These are phyloP conservation scores for Ilyonectria sp. DNA, from an alignment of 2,329 filamentous ascomycete genomes.

Conservation along the genomic window DNA sequence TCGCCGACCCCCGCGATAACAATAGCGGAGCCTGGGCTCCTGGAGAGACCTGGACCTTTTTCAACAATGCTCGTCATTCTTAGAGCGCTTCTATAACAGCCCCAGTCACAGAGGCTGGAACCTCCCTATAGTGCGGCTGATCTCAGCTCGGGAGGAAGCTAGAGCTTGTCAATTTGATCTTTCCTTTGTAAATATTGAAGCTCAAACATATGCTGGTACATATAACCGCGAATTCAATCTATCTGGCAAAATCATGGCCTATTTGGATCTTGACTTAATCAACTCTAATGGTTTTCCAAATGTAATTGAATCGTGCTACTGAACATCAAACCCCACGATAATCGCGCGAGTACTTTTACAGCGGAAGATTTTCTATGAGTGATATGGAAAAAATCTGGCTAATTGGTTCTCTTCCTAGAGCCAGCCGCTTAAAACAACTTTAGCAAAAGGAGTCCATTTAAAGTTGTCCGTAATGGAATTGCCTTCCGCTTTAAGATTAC, in stretches of 20 bases:
- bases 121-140: not conserved
- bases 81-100: not conserved
- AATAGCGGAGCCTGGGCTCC: constrained; percentile 40
- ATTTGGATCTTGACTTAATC: not conserved
- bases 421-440: no score
- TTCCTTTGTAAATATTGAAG: not conserved
- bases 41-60: constrained; percentile 46
- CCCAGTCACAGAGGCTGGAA: not conserved
- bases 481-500: no score
- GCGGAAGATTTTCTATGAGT: no score
- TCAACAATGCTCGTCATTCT: constrained; percentile 24
- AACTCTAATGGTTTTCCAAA: not conserved
- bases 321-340: not conserved
- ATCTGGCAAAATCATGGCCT: not conserved
- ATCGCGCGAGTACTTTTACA: no score
- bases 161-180: not conserved
- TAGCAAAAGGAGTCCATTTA: no score
- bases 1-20: constrained; percentile 37
- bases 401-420: no score
- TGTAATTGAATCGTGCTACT: not conserved
- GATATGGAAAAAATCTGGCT: no score
- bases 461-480: no score
- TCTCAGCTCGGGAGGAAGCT: not conserved
- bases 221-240: not conserved
- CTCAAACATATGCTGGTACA: not conserved